A percentile compares a stretch with the other conserved stretches of the same genome.
Evolutionary conservation across 352 stramenopile species (phyloP).

Genomic region (Thalassiosira exigua): DNA sequence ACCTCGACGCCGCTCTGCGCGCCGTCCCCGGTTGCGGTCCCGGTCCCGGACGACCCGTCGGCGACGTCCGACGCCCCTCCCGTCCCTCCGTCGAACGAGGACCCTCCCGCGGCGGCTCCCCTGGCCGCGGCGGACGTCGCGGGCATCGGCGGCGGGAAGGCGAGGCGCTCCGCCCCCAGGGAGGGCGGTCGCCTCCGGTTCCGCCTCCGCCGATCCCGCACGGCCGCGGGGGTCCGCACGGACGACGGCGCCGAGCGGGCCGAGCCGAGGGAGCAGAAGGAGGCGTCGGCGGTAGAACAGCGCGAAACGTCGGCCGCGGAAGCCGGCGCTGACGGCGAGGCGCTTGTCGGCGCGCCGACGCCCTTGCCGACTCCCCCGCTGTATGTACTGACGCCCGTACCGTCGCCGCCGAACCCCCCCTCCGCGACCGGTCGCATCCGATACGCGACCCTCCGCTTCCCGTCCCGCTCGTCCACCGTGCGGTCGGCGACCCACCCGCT

Average conservation of each 20-base stretch:
- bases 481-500: slow-evolving; percentile 75
- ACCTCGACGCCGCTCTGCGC: too few species aligned
- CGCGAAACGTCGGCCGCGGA: slow-evolving; percentile 30
- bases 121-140: background rate
- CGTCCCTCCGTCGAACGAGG: slow-evolving; percentile 37
- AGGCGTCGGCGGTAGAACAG: slow-evolving; percentile 25
- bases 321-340: slow-evolving; percentile 20
- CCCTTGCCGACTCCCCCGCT: background rate
- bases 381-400: slow-evolving; percentile 9
- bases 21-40: too few species aligned
- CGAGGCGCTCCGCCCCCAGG: too few species aligned
- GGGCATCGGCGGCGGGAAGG: slow-evolving; percentile 3
- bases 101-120: background rate
- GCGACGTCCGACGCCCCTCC: slow-evolving; percentile 26
- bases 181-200: slow-evolving; percentile 8
- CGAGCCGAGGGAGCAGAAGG: slow-evolving; percentile 44
- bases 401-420: too few species aligned
- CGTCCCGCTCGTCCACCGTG: slow-evolving; percentile 37
- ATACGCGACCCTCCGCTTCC: slow-evolving; percentile 37
- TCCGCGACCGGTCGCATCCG: slow-evolving; percentile 16
- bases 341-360: background rate
- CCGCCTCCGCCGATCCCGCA: slow-evolving; percentile 42
- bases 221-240: slow-evolving; percentile 49
- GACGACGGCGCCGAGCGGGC: slow-evolving; percentile 39
- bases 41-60: slow-evolving; percentile 42